Percentiles rank a stretch among this genome's conserved stretches.
Evolutionary conservation across 2,329 filamentous ascomycete genomes (phyloP).

Genomic region (Lachnellula subtilissima): DNA sequence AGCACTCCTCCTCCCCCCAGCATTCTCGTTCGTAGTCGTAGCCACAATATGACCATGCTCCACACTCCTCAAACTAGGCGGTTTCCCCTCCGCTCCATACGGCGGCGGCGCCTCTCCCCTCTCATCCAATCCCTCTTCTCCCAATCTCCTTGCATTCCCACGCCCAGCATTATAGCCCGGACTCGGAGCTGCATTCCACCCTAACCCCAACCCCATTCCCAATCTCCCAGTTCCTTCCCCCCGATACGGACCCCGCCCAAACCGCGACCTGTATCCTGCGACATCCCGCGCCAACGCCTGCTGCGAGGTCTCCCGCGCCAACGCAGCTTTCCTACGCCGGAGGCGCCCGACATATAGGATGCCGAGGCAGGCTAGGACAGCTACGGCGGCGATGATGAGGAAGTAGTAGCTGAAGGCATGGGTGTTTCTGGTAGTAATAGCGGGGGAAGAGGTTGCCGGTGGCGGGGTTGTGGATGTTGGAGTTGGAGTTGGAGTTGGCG

Average conservation of each 20-base stretch:
- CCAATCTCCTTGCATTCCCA: neutral
- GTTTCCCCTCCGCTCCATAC: slow-evolving; percentile 39
- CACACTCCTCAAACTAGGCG: slow-evolving; percentile 24
- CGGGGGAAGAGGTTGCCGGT: slow-evolving; percentile 5
- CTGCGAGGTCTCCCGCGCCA: slow-evolving; percentile 21
- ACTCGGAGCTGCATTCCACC: slow-evolving; percentile 5
- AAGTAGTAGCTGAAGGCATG: slow-evolving; percentile 53
- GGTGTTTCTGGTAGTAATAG: neutral
- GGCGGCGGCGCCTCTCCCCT: slow-evolving; percentile 61
- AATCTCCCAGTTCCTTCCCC: no score
- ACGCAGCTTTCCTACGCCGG: slow-evolving; percentile 17
- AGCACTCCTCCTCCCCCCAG: neutral
- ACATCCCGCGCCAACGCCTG: slow-evolving; percentile 30
- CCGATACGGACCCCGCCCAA: slow-evolving; percentile 1
- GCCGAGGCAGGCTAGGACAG: slow-evolving; percentile 37
- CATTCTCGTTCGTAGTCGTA: slow-evolving; percentile 1
- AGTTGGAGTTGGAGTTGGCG: neutral
- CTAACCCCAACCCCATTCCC: slow-evolving; percentile 1
- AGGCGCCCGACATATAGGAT: slow-evolving; percentile 42
- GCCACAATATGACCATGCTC: neutral
- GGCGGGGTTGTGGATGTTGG: neutral
- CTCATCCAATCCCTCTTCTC: slow-evolving; percentile 57
- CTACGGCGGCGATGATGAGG: slow-evolving; percentile 44
- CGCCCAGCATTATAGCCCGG: slow-evolving; percentile 5
- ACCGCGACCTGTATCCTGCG: slow-evolving; percentile 15